These are phyloP conservation scores for Venturia carpophila DNA, from an alignment of 2,329 filamentous ascomycete genomes.

Conservation along the genomic window DNA sequence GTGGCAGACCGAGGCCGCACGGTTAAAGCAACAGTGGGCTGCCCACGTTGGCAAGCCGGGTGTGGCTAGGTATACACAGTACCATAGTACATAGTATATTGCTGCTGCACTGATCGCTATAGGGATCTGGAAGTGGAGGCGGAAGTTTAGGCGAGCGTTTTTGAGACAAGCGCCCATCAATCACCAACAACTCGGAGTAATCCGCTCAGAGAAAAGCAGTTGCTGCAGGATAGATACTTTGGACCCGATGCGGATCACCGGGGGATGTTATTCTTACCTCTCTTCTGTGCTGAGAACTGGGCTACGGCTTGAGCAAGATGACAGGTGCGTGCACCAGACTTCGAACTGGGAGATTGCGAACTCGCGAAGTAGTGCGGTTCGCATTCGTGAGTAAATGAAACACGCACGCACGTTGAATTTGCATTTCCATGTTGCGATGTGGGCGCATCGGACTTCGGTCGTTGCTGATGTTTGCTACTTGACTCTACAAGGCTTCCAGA, in stretches of 20 bases:
- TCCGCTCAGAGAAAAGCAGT: neutral
- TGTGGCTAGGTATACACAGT: neutral
- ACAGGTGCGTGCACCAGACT: neutral
- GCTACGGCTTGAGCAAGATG: no score
- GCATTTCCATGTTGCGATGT: neutral
- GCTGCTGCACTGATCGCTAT: neutral
- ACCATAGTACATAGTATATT: no score
- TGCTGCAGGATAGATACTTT: neutral
- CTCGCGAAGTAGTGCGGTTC: neutral
- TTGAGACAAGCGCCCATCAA: neutral
- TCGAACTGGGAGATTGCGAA: neutral
- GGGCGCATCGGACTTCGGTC: neutral
- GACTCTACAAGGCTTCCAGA: constrained; percentile 25
- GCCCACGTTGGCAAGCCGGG: neutral
- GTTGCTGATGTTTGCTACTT: neutral
- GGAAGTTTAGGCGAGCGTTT: neutral
- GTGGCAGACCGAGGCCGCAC: neutral
- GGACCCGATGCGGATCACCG: no score
- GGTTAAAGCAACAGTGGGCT: neutral
- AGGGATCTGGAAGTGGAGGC: neutral
- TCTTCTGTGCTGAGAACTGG: no score
- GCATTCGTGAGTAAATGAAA: neutral
- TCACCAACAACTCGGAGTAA: neutral
- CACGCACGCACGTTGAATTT: neutral
- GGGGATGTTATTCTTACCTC: no score